Evolutionary conservation across 2,329 filamentous ascomycete genomes (phyloP), one percentile per base, ranked within the genome.

Genomic region (Colletotrichum endophyticum): DNA sequence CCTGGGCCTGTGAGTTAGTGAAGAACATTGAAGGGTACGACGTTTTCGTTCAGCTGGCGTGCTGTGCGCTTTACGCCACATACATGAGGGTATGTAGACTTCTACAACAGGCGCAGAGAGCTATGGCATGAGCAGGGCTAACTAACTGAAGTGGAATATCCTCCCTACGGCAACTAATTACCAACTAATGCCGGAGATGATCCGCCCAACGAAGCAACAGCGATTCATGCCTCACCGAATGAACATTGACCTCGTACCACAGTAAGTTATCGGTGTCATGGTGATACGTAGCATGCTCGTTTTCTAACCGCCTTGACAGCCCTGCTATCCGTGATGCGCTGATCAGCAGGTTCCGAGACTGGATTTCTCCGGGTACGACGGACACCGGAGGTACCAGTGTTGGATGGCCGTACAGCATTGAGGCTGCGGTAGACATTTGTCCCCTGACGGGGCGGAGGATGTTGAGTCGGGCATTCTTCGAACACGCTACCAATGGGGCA

Each of bases 161-260:
- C 36, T 75, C 7, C 73, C 73, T 2, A 75, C 73, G 19, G 73
- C 73, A 25, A 67, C 68, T 8, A 72, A 75, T 32, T 75, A 75
- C 53, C 30, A 36, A 9, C 62, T 66, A 4, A 75, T 75, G 73
- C 73, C 73, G 1, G 69, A 61, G 19, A 75, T 75, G 73, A 75
- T 75, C 36, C 73, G 73, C 11, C 73, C 73, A 1, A 75, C 73
- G 8, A 71, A 72, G 8, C 49, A 27, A 1, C 73, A 75, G 7
- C 68, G 73, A 2, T 63, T 75, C 30, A 56, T 72, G 22, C 73
- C 73, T 5, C 73, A 75, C 15, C 68, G 69, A 3, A 75, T 75
- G 73, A 75, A 62, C 6, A 75, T 75, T 11, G 73, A 75, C 11
- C 69, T 75, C 3, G 73, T 75, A 3, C 73, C 73, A 28, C 73